Conservation (phyloP, 2,329 filamentous ascomycete genomes). For the Sclerotinia nivalis region DNA sequence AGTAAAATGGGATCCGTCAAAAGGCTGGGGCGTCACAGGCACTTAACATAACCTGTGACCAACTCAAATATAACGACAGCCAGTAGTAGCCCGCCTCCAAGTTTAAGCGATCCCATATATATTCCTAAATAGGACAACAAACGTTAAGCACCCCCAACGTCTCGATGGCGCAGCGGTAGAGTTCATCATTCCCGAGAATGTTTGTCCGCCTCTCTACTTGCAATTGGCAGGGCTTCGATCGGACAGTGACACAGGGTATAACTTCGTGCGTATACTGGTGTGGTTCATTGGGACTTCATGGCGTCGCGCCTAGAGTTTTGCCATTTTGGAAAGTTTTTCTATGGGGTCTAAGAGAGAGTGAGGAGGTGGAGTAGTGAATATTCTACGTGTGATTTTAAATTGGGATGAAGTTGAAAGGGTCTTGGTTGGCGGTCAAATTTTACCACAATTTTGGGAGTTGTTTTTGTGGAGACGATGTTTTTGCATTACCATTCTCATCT, state of each 20-base stretch:
- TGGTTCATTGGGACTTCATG: not conserved
- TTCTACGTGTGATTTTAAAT: not conserved
- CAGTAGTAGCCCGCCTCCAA: not conserved
- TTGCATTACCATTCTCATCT: not conserved
- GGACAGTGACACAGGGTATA: not conserved
- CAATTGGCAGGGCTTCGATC: not conserved
- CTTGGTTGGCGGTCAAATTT: not conserved
- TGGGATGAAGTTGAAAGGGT: not conserved
- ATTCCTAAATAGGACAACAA: not conserved
- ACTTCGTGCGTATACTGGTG: too few relatives aligned
- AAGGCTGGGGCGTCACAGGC: too few relatives aligned
- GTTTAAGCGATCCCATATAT: not conserved
- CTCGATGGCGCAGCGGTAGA: constrained; percentile 1
- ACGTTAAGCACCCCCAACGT: not conserved
- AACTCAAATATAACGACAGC: not conserved
- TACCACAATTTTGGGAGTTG: not conserved
- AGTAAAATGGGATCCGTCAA: not conserved
- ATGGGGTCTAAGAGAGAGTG: not conserved
- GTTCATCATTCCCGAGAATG: constrained; percentile 1
- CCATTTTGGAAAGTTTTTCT: not conserved
- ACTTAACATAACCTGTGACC: not conserved
- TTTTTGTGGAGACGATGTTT: not conserved
- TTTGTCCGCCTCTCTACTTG: not conserved
- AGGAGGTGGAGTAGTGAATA: not conserved
- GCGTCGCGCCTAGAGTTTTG: not conserved